Base-by-base conservation (phyloP, 2,329 filamentous ascomycete genomes). In the Mariannaea elegans region DNA sequence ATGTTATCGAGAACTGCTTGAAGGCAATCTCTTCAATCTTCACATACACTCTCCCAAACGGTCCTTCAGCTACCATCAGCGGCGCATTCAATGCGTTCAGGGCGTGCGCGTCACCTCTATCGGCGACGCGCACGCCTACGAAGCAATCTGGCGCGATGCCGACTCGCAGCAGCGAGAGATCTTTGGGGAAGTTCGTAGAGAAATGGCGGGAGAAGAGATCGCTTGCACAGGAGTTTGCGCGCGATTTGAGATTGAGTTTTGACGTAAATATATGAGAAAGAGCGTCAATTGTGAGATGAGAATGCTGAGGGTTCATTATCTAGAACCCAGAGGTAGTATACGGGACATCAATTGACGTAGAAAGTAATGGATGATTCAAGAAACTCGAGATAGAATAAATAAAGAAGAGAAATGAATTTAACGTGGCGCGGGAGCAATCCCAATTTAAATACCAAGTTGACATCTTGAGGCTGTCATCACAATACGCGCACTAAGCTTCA, bases 221-320 rank as follows among this genome's bases (percentile, higher is more conserved):
- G 13, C 16, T 23, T 18, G 29, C 13, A 12, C 29, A 8, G 18
- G 12, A 3, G 27, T 12, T 7, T 18, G 24, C 24, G 18, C 16
- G 50, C 27, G 19, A 16, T 5, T 27, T n/a, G 29, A 45, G 21
- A 21, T 4, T 41, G 19, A 50, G 47, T 7, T 39, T 16, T 21
- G 23, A 41, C 7, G 38, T 12, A 18, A 53, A 27, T 27, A 34
- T 6, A 14, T 24, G 19, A 10, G 50, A 53, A 19, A 36, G 19
- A 3, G 29, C 31, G 14, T 45, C 19, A 19, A 36, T 24, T 7
- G 21, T 32, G n/a, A 18, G 13, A 27, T 53, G 50, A 14, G 12
- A n/a, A 18, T 53, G 50, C 16, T 41, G 36, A 38, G 4, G 19
- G 39, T 42, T 53, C 50, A 45, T 53, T 18, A 36, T 45, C 19